Conservation (phyloP, 768 basidiomycete genomes). For the Zangia roseola region DNA sequence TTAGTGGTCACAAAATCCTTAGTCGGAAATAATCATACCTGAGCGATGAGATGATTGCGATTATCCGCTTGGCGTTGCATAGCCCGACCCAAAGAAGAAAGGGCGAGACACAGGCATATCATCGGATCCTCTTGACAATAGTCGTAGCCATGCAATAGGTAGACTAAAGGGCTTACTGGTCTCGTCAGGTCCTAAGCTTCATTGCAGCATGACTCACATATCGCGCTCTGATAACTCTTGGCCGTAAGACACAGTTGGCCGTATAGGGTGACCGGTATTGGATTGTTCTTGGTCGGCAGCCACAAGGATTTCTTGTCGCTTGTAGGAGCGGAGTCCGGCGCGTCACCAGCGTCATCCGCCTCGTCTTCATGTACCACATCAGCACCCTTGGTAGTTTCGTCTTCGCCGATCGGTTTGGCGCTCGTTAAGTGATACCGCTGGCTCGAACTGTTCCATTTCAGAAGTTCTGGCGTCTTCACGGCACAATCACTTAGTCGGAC, state of each 20-base stretch:
- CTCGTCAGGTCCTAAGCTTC: not conserved
- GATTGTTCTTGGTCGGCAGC: slow-evolving; percentile 69
- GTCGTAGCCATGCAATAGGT: slow-evolving; percentile 86
- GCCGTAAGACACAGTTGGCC: slow-evolving; percentile 82
- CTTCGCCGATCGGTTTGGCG: slow-evolving; percentile 18
- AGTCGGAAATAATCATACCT: slow-evolving; percentile 38
- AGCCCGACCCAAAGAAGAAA: slow-evolving; percentile 84
- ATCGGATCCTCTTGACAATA: slow-evolving; percentile 81
- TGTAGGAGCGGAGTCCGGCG: slow-evolving; percentile 8
- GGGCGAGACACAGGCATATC: slow-evolving; percentile 77
- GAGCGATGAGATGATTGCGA: slow-evolving; percentile 82
- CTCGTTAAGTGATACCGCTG: slow-evolving; percentile 54
- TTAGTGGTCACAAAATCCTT: not conserved
- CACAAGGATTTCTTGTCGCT: slow-evolving; percentile 32
- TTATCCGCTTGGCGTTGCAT: slow-evolving; percentile 96
- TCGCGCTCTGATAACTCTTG: slow-evolving; percentile 86
- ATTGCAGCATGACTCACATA: slow-evolving; percentile 60
- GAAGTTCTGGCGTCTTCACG: slow-evolving; percentile 55
- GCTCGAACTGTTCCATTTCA: slow-evolving; percentile 60
- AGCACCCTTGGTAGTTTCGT: slow-evolving; percentile 14
- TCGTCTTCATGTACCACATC: slow-evolving; percentile 31
- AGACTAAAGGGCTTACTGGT: slow-evolving; percentile 50
- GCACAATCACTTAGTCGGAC: slow-evolving; percentile 67
- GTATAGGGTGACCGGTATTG: slow-evolving; percentile 69
- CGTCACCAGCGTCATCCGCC: slow-evolving; percentile 31